These are phyloP conservation scores for Tricholoma bakamatsutake DNA, from an alignment of 768 basidiomycete species.

Conservation along the genomic window DNA sequence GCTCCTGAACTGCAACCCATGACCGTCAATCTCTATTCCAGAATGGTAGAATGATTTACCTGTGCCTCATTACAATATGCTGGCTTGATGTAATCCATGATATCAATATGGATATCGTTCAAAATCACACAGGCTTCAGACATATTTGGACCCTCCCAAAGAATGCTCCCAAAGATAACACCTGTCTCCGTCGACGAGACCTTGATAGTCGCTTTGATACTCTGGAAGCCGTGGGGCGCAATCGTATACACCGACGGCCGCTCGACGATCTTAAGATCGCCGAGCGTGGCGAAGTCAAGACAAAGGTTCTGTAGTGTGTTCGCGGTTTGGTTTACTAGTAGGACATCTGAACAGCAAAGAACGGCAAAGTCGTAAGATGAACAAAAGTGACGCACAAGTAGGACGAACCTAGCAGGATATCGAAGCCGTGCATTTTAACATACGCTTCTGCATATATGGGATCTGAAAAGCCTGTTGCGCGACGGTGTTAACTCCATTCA, in stretches of 20 bases:
- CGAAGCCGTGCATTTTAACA: constrained; percentile 96
- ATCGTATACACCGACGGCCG: constrained; percentile 91
- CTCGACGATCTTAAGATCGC: constrained; percentile 95
- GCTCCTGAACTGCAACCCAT: constrained; percentile 67
- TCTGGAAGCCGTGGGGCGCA: constrained; percentile 96
- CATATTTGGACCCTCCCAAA: constrained; percentile 89
- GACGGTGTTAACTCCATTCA: background rate
- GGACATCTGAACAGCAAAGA: constrained; percentile 57
- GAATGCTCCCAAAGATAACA: constrained; percentile 96
- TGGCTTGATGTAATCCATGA: constrained; percentile 98
- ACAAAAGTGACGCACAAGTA: background rate
- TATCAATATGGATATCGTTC: constrained; percentile 97
- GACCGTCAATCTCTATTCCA: background rate
- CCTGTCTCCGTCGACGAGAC: constrained; percentile 98
- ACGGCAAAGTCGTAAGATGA: background rate
- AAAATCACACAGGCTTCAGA: constrained; percentile 89
- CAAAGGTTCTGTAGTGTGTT: constrained; percentile 96
- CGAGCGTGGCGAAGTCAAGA: constrained; percentile 94
- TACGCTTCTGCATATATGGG: constrained; percentile 98
- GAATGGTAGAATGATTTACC: constrained; percentile 34
- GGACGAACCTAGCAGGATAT: constrained; percentile 78
- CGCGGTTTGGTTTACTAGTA: constrained; percentile 92
- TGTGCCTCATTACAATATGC: constrained; percentile 94
- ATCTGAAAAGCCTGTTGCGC: constrained; percentile 82
- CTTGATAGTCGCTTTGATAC: constrained; percentile 98